Percentiles rank a stretch among this genome's conserved stretches.
These are phyloP conservation scores for Cenchrus purpureus DNA, from an alignment of 176 grass and related monocot genomes.

Conservation along the genomic window DNA sequence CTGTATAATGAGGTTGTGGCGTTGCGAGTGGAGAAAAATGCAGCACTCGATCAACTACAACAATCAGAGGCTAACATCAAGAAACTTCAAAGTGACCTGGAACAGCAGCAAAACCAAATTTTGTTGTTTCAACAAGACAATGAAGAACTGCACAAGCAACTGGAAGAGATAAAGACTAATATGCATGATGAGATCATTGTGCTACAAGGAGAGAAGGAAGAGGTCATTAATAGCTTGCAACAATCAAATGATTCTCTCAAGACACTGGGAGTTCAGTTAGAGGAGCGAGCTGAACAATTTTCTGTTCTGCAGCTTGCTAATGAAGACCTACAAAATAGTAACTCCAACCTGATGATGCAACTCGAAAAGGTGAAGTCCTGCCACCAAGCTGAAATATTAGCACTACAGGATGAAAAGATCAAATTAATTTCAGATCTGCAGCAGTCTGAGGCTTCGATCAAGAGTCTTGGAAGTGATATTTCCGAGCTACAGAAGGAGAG, in stretches of 20 bases:
- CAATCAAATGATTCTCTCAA: no score
- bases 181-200: conserved; percentile 21
- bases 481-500: conserved; percentile 37
- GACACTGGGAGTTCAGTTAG: no score
- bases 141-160: conserved; percentile 46
- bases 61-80: no score
- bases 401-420: no score
- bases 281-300: no score
- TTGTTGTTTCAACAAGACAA: not conserved
- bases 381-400: not conserved
- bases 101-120: no score
- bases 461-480: conserved; percentile 20
- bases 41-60: not conserved
- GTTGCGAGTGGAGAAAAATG: conserved; percentile 42
- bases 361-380: conserved; percentile 27
- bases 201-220: no score
- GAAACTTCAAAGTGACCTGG: no score
- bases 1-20: conserved; percentile 38
- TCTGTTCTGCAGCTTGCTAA: no score
- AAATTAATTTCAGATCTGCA: no score
- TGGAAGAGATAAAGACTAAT: conserved; percentile 41
- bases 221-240: no score
- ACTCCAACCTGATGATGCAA: conserved; percentile 44
- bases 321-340: conserved; percentile 38
- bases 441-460: no score